Evolutionary conservation across 1,139 yeast genomes (phyloP).

Genomic region (Yamadazyma diospyri): DNA sequence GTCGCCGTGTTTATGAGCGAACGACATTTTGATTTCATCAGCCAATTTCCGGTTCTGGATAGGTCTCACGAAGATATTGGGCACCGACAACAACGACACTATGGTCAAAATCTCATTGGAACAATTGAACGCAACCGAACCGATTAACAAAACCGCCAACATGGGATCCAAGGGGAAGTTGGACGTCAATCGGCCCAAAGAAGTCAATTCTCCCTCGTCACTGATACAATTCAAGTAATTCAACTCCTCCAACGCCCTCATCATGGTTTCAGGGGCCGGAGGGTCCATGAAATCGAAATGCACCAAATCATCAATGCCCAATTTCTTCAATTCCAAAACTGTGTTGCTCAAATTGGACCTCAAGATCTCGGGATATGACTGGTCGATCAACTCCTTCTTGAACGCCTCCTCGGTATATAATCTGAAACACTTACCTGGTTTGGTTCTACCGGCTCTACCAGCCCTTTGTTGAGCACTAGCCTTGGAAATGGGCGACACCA

Average conservation of each 20-base stretch:
- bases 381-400: conserved; percentile 89
- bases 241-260: conserved; percentile 95
- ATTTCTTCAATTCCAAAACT: conserved; percentile 85
- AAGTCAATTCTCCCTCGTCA: conserved; percentile 87
- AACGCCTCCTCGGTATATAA: conserved; percentile 96
- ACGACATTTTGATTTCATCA: conserved; percentile 82
- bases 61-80: conserved; percentile 93
- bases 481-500: conserved; percentile 94
- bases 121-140: conserved; percentile 80
- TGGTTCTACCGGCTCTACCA: conserved; percentile 99
- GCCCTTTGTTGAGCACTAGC: conserved; percentile 99
- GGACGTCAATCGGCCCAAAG: conserved; percentile 84
- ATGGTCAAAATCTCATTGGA: conserved; percentile 86
- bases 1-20: conserved; percentile 95
- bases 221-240: conserved; percentile 86
- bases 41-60: conserved; percentile 85
- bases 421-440: conserved; percentile 97
- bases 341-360: conserved; percentile 89
- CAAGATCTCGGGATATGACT: conserved; percentile 92
- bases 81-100: conserved; percentile 89
- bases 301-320: conserved; percentile 93
- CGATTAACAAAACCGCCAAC: conserved; percentile 89
- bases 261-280: conserved; percentile 99
- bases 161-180: conserved; percentile 95
- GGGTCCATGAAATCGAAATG: conserved; percentile 99